phyloP scores from a whole-genome alignment of 192 early-diverging fungal species.

The Backusella parvicylindrica region DNA sequence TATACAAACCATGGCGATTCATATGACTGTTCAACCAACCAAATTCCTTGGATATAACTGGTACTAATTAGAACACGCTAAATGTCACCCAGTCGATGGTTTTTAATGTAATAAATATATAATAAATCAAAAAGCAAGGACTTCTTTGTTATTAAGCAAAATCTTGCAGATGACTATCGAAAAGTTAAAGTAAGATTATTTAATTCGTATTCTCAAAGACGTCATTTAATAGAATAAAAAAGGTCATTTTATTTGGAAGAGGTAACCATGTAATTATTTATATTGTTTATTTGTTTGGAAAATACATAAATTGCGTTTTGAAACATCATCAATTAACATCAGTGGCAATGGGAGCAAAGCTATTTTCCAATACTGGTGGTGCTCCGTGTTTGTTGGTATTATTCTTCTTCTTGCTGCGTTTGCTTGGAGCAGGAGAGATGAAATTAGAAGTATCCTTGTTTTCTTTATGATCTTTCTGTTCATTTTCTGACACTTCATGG shows the following conservation, averaged over 20 bases:
- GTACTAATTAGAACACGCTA: background rate
- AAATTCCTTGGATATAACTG: background rate
- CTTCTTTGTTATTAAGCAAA: background rate
- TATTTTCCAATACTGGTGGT: background rate
- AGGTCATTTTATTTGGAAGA: background rate
- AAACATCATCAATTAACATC: background rate
- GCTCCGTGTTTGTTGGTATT: background rate
- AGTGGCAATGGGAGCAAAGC: background rate
- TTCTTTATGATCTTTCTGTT: background rate
- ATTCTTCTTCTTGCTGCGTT: background rate
- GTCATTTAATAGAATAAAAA: background rate
- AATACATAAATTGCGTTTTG: conserved; percentile 4
- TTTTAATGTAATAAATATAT: background rate
- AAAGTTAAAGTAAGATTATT: background rate
- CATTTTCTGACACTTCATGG: background rate
- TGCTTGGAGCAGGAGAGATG: background rate
- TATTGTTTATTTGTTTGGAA: background rate
- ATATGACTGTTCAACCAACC: background rate
- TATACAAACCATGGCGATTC: too few species aligned
- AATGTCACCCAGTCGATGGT: background rate
- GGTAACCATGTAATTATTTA: background rate
- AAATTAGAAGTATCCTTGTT: background rate
- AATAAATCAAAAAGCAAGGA: background rate
- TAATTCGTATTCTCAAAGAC: background rate
- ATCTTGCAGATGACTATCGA: background rate